Conservation (phyloP, 306 rosid genomes). For the Lotus japonicus region DNA sequence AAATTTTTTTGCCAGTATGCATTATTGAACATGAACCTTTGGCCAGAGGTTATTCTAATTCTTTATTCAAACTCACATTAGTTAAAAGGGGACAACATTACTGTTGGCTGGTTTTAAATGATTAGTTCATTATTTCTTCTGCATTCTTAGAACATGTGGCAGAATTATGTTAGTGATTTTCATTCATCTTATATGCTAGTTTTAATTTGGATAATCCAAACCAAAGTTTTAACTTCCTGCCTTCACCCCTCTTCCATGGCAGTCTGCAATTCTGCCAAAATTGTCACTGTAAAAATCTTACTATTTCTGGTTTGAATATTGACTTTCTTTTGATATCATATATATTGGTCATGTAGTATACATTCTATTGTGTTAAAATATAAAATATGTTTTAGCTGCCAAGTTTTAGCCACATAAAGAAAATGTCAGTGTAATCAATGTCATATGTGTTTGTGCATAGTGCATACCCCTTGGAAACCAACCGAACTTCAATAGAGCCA, state of each 20-base stretch:
- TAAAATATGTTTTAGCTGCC: neutral
- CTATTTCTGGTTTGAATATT: neutral
- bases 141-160: neutral
- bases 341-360: neutral
- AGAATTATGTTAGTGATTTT: neutral
- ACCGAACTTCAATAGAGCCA: too few relatives aligned
- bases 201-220: neutral
- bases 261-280: neutral
- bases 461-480: too few relatives aligned
- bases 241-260: neutral
- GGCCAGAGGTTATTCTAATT: neutral
- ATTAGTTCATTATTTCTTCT: neutral
- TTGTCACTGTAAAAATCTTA: neutral
- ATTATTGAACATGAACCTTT: constrained; percentile 10
- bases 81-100: neutral
- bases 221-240: neutral
- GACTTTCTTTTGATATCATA: neutral
- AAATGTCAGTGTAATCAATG: too few relatives aligned
- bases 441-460: too few relatives aligned
- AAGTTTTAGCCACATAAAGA: too few relatives aligned
- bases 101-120: neutral
- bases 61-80: neutral
- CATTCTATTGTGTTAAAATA: neutral
- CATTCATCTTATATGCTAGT: neutral
- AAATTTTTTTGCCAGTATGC: neutral